A percentile compares a stretch with the other conserved stretches of the same genome.
These are phyloP conservation scores for Coprinellus aureogranulatus DNA, from an alignment of 768 basidiomycete species.

Conservation along the genomic window DNA sequence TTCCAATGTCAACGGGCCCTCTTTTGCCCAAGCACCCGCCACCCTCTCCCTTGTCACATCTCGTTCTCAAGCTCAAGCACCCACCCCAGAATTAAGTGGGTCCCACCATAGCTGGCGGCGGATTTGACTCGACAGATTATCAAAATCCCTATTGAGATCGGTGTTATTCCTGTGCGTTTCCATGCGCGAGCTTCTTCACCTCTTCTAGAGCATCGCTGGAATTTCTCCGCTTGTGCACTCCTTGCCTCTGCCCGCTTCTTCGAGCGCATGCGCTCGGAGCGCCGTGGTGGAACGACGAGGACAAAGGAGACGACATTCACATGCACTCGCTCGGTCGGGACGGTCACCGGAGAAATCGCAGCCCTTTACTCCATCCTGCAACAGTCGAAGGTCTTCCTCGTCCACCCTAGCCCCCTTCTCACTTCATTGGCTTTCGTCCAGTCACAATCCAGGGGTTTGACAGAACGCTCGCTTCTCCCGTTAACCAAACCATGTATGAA, in stretches of 20 bases:
- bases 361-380: background rate
- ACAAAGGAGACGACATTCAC: too few relatives aligned
- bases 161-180: background rate
- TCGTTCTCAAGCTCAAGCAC: background rate
- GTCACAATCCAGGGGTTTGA: background rate
- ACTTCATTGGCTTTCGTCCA: background rate
- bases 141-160: background rate
- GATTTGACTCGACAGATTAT: background rate
- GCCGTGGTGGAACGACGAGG: too few relatives aligned
- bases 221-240: too few relatives aligned
- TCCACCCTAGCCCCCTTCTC: background rate
- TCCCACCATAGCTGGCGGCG: background rate
- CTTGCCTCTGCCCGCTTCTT: too few relatives aligned
- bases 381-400: background rate
- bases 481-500: background rate
- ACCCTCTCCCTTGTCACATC: conserved; percentile 1
- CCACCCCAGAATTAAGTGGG: conserved; percentile 2
- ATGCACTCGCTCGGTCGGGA: too few relatives aligned
- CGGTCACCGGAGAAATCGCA: background rate
- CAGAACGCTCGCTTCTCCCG: background rate
- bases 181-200: background rate
- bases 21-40: conserved; percentile 3
- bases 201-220: background rate
- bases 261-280: too few relatives aligned
- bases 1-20: background rate